Evolutionary conservation across 2,329 filamentous ascomycete genomes (phyloP), one percentile per base, ranked within the genome.

Genomic region (Teratosphaeria zuluensis): DNA sequence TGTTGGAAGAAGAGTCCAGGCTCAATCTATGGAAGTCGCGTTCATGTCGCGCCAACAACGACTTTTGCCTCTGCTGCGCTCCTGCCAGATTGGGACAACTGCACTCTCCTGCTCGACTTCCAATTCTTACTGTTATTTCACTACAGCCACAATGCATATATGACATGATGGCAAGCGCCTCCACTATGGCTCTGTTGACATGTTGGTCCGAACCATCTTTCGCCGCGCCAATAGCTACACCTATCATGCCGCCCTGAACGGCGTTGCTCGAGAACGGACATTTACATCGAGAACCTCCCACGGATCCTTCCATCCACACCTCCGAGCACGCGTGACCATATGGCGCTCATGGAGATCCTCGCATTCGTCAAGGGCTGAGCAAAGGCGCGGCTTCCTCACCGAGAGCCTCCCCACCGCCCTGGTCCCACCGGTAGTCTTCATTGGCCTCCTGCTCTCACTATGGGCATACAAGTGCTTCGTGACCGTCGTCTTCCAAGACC

Each of bases 401-500:
- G 65, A 64, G 19, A 61, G 63, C 19, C 68, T 81, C 9, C 76
- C 77, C 0, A 63, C 74, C 1, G 63, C 81, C 12, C 72, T 88
- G n/a, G 73, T 87, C 3, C 85, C 88, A 7, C 89, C 89, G 0
- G 68, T 81, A 6, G 76, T 89, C 51, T 91, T 90, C 67, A 70
- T 77, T 14, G 84, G 86, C 1, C 77, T 92, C 38, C 77, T 89
- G 3, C 66, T 88, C 19, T 79, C 79, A 3, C 75, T 92, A 14
- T 92, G 80, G 80, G 71, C 75, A 1, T 81, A 80, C 72, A 83
- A 83, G 72, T 90, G 87, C 68, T 72, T 84, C 56, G 88, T 90
- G 84, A 83, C 91, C 75, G 78, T 92, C 31, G 65, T 88, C 4
- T 88, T 91, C 69, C 89, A 92, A 73, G 89, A 92, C 68, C 86